These are phyloP conservation scores for Sicyos edulis DNA, from an alignment of 306 rosid genomes.

Conservation along the genomic window DNA sequence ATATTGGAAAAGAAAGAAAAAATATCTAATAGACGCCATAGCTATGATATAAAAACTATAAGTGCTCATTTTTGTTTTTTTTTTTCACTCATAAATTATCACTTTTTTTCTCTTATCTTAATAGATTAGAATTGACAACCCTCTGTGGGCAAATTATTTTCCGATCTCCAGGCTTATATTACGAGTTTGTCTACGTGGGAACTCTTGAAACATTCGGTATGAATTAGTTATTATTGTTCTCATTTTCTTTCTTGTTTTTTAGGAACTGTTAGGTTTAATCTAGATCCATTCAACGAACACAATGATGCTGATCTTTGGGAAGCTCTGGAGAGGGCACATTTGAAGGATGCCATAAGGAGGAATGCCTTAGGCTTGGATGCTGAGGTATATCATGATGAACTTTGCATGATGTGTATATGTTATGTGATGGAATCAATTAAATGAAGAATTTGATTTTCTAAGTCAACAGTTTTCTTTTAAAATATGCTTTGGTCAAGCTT, in stretches of 20 bases:
- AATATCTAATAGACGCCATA: neutral
- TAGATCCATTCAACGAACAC: conserved; percentile 49
- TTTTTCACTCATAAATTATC: neutral
- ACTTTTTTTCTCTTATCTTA: neutral
- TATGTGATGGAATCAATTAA: neutral
- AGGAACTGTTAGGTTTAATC: conserved; percentile 57
- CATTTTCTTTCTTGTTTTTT: neutral
- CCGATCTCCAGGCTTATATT: neutral
- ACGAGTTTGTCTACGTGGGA: neutral
- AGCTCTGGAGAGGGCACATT: conserved; percentile 49
- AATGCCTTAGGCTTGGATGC: conserved; percentile 42
- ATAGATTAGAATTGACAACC: too few relatives aligned
- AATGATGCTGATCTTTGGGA: conserved; percentile 56
- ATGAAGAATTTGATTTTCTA: neutral
- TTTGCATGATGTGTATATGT: neutral
- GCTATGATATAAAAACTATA: neutral
- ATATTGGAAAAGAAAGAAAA: neutral
- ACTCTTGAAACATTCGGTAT: neutral
- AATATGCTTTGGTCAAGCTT: conserved; percentile 3
- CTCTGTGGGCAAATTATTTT: neutral
- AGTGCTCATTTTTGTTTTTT: too few relatives aligned
- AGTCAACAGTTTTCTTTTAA: neutral
- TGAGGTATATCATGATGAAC: conserved; percentile 31
- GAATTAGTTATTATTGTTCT: neutral
- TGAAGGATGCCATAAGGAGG: conserved; percentile 43